These are phyloP conservation scores for Fusarium sp. DNA, from an alignment of 2,329 filamentous ascomycete species.

Conservation along the genomic window DNA sequence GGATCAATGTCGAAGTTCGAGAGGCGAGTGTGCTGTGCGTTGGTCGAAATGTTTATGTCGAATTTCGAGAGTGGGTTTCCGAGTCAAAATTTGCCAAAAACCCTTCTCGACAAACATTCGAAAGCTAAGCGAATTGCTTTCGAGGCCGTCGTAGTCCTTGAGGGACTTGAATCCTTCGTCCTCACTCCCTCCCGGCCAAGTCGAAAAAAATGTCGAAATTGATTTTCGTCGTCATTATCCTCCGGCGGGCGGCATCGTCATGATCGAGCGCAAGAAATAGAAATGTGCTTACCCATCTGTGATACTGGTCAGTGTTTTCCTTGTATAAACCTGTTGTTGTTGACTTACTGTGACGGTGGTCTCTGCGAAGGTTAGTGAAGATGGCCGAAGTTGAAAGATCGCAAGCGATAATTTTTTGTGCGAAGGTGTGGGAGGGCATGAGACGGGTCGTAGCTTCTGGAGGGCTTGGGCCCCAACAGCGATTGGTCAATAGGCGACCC, in stretches of 20 bases:
- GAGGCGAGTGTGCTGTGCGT: slow-evolving; percentile 1
- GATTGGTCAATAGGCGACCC: slow-evolving; percentile 52
- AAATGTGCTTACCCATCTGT: slow-evolving; percentile 73
- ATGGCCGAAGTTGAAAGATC: slow-evolving; percentile 58
- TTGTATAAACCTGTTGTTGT: slow-evolving; percentile 51
- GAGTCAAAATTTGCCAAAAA: slow-evolving; percentile 2
- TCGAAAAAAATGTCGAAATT: slow-evolving; percentile 41
- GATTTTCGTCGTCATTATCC: slow-evolving; percentile 36
- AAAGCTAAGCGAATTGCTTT: background rate
- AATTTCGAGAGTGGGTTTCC: slow-evolving; percentile 31
- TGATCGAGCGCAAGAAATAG: slow-evolving; percentile 41
- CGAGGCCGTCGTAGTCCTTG: slow-evolving; percentile 3
- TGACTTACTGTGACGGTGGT: slow-evolving; percentile 66
- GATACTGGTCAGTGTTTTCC: slow-evolving; percentile 56
- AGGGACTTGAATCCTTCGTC: slow-evolving; percentile 16
- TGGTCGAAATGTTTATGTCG: slow-evolving; percentile 12
- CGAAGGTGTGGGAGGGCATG: slow-evolving; percentile 59
- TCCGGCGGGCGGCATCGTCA: slow-evolving; percentile 47
- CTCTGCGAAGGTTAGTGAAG: slow-evolving; percentile 58
- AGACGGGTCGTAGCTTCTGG: slow-evolving; percentile 47
- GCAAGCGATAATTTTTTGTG: slow-evolving; percentile 60
- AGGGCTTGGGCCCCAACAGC: slow-evolving; percentile 57
- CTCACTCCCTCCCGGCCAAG: slow-evolving; percentile 10
- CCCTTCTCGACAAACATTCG: background rate
- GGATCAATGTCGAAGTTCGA: slow-evolving; percentile 22